These are phyloP conservation scores for Colletotrichum musae DNA, from an alignment of 2,329 filamentous ascomycete species.

Conservation along the genomic window DNA sequence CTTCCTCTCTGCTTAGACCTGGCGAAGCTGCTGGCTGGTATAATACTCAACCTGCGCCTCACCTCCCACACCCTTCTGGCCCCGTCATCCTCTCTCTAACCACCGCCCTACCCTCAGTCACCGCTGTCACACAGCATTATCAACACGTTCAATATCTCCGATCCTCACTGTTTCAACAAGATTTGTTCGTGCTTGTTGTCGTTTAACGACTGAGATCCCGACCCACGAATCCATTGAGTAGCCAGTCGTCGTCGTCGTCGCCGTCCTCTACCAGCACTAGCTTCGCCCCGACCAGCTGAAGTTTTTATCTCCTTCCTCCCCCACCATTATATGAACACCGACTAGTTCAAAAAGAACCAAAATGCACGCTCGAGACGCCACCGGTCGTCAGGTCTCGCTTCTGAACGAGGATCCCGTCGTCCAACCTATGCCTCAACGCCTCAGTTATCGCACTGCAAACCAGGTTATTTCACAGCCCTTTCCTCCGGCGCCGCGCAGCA, in stretches of 20 bases:
- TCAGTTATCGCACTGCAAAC: constrained; percentile 53
- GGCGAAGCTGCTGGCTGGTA: constrained; percentile 24
- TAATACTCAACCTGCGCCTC: constrained; percentile 39
- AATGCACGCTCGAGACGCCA: constrained; percentile 71
- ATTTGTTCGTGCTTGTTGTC: too few species aligned
- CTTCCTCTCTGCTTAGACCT: constrained; percentile 17
- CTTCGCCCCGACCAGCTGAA: background rate
- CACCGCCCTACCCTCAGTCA: background rate
- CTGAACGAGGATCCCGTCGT: constrained; percentile 66
- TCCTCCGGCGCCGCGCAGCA: constrained; percentile 53
- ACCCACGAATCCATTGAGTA: too few species aligned
- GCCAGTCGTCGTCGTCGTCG: too few species aligned
- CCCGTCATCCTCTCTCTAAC: background rate
- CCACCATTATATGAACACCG: background rate
- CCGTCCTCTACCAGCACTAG: too few species aligned
- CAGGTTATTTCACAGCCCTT: constrained; percentile 52
- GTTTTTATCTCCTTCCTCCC: background rate
- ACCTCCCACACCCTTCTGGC: background rate
- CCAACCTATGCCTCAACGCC: constrained; percentile 38
- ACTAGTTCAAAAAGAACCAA: constrained; percentile 22
- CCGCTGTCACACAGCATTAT: background rate
- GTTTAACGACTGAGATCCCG: too few species aligned
- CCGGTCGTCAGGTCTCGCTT: constrained; percentile 71
- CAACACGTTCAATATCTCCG: background rate
- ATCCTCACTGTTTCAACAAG: too few species aligned